phyloP scores from a whole-genome alignment of 2,329 filamentous ascomycete species.

The Fusarium fujikuroi region DNA sequence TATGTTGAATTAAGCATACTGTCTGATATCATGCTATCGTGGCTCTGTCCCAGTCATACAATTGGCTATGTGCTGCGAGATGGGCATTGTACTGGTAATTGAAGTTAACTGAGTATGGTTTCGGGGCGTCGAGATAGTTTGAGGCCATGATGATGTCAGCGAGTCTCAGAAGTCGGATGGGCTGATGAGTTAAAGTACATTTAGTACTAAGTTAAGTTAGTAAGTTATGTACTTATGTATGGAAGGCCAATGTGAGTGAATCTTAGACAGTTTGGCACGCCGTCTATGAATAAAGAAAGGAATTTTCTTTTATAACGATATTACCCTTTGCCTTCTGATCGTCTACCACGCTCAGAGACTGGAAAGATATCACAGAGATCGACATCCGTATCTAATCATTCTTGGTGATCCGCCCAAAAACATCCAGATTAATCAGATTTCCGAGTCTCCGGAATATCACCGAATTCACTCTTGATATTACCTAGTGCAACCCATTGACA shows the following conservation, averaged over 20 bases:
- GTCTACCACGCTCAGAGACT: not conserved
- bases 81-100: not conserved
- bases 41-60: not conserved
- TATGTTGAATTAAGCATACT: not conserved
- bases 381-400: conserved; percentile 6
- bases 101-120: not conserved
- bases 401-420: not conserved
- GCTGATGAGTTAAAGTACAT: not conserved
- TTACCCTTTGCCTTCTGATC: not conserved
- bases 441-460: conserved; percentile 47
- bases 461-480: conserved; percentile 32
- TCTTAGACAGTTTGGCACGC: not conserved
- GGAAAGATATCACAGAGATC: not conserved
- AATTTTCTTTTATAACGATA: not conserved
- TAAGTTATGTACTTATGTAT: not conserved
- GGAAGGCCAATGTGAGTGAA: not conserved
- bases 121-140: not conserved
- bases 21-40: not conserved
- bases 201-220: not conserved
- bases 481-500: conserved; percentile 23
- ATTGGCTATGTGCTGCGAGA: not conserved
- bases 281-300: not conserved
- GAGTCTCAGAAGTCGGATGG: not conserved
- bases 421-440: conserved; percentile 10
- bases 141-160: not conserved